These are phyloP conservation scores for Plantago elongata DNA, from an alignment of 257 asterid genomes.

Conservation along the genomic window DNA sequence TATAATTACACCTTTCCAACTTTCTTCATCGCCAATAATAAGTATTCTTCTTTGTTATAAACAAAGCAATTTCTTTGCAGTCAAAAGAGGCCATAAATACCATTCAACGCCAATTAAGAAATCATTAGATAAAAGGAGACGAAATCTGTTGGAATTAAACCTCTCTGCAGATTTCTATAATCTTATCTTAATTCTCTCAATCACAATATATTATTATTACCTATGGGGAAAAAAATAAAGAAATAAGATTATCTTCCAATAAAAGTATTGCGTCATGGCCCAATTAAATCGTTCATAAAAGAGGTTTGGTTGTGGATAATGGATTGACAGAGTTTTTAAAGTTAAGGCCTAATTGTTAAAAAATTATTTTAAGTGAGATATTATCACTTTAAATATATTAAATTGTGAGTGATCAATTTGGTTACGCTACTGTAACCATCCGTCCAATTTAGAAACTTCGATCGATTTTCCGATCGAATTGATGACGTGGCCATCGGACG, in stretches of 20 bases:
- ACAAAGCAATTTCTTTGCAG: constrained; percentile 28
- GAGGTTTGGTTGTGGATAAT: neutral
- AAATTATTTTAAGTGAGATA: too few relatives aligned
- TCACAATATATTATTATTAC: too few relatives aligned
- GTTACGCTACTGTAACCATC: too few relatives aligned
- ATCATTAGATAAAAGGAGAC: constrained; percentile 5
- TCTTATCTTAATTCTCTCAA: constrained; percentile 16
- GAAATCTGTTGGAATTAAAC: constrained; percentile 3
- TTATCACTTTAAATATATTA: too few relatives aligned
- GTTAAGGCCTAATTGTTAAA: too few relatives aligned
- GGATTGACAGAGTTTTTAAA: too few relatives aligned
- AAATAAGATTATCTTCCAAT: too few relatives aligned
- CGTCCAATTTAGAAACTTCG: too few relatives aligned
- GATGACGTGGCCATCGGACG: too few relatives aligned
- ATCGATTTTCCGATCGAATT: too few relatives aligned
- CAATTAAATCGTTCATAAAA: neutral
- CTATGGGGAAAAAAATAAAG: too few relatives aligned
- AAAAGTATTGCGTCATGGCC: neutral
- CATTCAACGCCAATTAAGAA: constrained; percentile 1
- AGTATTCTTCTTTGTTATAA: constrained; percentile 5
- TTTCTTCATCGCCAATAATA: constrained; percentile 16
- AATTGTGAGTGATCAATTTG: too few relatives aligned
- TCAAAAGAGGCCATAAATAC: constrained; percentile 41
- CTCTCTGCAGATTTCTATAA: constrained; percentile 10
- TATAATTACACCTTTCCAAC: constrained; percentile 35